Base-by-base conservation (phyloP, 176 grass and related monocot species). In the Ensete glaucum region DNA sequence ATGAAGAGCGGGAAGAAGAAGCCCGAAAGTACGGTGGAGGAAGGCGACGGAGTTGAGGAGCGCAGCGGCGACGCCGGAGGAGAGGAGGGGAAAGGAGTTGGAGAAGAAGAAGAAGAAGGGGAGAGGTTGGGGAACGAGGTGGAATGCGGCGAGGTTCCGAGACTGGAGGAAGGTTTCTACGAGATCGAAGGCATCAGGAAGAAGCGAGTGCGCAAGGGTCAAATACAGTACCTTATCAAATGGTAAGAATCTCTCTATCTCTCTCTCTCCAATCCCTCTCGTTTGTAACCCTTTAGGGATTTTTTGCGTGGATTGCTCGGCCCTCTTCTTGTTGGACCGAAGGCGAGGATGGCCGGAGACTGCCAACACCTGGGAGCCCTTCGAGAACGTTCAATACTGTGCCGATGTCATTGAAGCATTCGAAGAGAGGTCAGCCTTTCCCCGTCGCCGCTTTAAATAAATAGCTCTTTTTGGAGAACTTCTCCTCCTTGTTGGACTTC, bases 171-270 rank as follows among this genome's bases (percentile, higher is more conserved):
- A 49, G 90, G 85, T 7, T 93, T 69, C 69, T 98, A 89, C 71
- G 95, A 98, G 83, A 88, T 98, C 65, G 90, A 98, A 83, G 86
- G 73, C 15, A 98, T 98, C 79, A 80, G 88, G 55, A 85, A 87
- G 69, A 89, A 87, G 56, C 85, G 88, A 67, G 79, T 64, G 5
- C 84, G 80, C 80, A 85, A 82, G 64, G 90, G 90, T 52, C 71
- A 93, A 72, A 53, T 78, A 8, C 95, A 98, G 73, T 98, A 98
- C 75, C 95, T 93, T 29, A 89, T 98, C 64, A 98, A 98, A 84
- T 98, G 95, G 93, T 92, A 53, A 9, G 66, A 64, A 66, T 14
- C 22, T 56, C 62, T 79, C 76, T 11, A 8, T 23, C 34, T 29
- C 53, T 13, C 63, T 29, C 59, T 13, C 63, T 17, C 64, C 29